Evolutionary conservation across 768 basidiomycete genomes (phyloP).

Genomic region (Pholiota conissans): DNA sequence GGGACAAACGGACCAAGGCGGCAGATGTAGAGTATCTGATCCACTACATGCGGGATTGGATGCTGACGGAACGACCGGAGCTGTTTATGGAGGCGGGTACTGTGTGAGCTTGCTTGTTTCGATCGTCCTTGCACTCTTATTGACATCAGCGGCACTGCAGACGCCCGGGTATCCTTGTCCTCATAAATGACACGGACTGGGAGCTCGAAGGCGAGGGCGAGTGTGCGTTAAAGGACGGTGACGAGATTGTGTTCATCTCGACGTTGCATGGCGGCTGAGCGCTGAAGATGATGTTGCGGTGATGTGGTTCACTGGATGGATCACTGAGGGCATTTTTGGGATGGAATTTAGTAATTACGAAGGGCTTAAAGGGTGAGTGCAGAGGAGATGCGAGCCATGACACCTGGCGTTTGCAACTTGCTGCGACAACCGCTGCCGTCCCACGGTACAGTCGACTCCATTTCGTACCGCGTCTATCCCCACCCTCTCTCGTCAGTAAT

Average conservation of each 20-base stretch:
- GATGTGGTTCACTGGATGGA: too few relatives aligned
- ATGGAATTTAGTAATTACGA: too few relatives aligned
- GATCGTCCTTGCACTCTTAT: not conserved
- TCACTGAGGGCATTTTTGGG: too few relatives aligned
- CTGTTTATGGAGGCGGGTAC: conserved; percentile 86
- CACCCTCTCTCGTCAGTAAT: too few relatives aligned
- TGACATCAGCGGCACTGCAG: conserved; percentile 41
- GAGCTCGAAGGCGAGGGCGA: conserved; percentile 94
- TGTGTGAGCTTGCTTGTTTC: conserved; percentile 57
- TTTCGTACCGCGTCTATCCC: too few relatives aligned
- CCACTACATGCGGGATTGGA: conserved; percentile 69
- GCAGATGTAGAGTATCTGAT: conserved; percentile 78
- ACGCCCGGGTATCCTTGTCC: conserved; percentile 93
- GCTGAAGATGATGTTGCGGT: too few relatives aligned
- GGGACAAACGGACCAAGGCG: conserved; percentile 33
- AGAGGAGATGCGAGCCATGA: too few relatives aligned
- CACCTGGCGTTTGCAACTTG: too few relatives aligned
- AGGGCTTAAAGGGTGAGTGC: too few relatives aligned
- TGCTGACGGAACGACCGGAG: conserved; percentile 84
- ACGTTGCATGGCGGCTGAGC: conserved; percentile 90
- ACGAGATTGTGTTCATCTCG: conserved; percentile 96
- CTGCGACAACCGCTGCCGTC: too few relatives aligned
- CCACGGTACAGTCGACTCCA: too few relatives aligned
- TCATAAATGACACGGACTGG: conserved; percentile 99
- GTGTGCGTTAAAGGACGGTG: conserved; percentile 72